Base-by-base conservation (phyloP, 2,329 filamentous ascomycete genomes). In the Aspergillus candidus region DNA sequence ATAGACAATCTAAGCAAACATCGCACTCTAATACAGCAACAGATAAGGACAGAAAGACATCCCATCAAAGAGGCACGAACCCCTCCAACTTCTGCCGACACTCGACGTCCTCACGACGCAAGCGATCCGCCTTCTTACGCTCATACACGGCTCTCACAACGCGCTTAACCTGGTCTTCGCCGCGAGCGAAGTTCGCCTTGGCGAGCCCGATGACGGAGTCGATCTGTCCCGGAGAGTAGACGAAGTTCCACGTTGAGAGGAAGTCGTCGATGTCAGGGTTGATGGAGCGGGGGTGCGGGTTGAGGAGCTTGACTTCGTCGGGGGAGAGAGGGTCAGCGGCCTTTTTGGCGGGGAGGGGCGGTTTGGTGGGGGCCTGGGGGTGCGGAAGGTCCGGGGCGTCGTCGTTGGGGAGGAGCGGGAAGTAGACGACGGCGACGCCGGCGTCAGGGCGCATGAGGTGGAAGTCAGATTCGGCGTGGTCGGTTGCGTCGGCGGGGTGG, bases 161-260 rank as follows among this genome's bases (percentile, higher is more conserved):
- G 15, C 81, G 76, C 51, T 80, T 82, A 14, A 93, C 87, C 66
- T 86, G 82, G 44, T 87, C 85, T 39, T 79, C 79, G 1, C 91
- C 89, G 62, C 94, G 88, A 5, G 79, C 75, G 55, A 88, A 98
- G 66, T 98, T 98, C 10, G 88, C 88, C 43, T 81, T 77, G 1
- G 93, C 90, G 22, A 98, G 76, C 4, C 78, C 75, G 2, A 95
- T 84, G 0, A 94, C 88, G 18, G 80, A 79, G 55, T 97, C 90
- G 41, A 98, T 82, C 65, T 98, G 84, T 45, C 93, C 83, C 0
- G 89, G 84, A 2, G 86, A 94, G 65, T 97, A 98, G 27, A 96
- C 83, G 62, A 97, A 97, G 62, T 98, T 98, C 93, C 93, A 98
- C 0, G 93, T 98, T 54, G 82, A 88, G 72, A 97, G 81, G 67